These are phyloP conservation scores for Colletotrichum tropicale DNA, from an alignment of 2,329 filamentous ascomycete species.

Conservation along the genomic window DNA sequence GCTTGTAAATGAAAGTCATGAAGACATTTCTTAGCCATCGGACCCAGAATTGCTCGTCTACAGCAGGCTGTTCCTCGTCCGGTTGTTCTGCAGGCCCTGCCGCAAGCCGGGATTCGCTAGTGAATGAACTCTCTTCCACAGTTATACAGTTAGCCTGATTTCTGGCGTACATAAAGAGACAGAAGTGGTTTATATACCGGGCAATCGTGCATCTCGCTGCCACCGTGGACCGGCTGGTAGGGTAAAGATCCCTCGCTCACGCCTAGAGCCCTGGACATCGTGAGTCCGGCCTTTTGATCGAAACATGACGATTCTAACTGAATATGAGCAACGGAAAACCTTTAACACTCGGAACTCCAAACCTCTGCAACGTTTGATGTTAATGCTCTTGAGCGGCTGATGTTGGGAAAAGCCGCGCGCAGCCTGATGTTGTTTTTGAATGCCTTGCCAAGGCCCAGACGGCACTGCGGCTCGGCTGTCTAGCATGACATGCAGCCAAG, in stretches of 20 bases:
- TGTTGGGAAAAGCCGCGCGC: not conserved
- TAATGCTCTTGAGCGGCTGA: not conserved
- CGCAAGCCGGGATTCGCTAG: rapidly evolving
- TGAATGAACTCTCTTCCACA: too few relatives aligned
- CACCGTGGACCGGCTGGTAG: not conserved
- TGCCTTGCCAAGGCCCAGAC: not conserved
- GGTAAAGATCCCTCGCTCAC: not conserved
- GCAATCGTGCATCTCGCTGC: not conserved
- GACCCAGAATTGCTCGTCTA: rapidly evolving
- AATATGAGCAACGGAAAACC: rapidly evolving
- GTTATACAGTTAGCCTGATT: too few relatives aligned
- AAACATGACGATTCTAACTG: rapidly evolving
- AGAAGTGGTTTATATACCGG: too few relatives aligned
- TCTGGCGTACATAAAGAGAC: too few relatives aligned
- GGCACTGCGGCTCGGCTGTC: not conserved
- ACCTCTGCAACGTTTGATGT: not conserved
- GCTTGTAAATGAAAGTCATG: not conserved
- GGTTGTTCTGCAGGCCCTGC: rapidly evolving
- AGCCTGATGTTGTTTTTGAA: not conserved
- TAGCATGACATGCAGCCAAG: not conserved
- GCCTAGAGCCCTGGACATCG: not conserved
- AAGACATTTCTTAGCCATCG: rapidly evolving
- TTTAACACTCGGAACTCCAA: rapidly evolving
- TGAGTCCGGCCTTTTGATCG: not conserved
- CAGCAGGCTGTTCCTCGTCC: rapidly evolving